phyloP scores from a whole-genome alignment of 352 stramenopile genomes.

The Phytophthora tubulina region DNA sequence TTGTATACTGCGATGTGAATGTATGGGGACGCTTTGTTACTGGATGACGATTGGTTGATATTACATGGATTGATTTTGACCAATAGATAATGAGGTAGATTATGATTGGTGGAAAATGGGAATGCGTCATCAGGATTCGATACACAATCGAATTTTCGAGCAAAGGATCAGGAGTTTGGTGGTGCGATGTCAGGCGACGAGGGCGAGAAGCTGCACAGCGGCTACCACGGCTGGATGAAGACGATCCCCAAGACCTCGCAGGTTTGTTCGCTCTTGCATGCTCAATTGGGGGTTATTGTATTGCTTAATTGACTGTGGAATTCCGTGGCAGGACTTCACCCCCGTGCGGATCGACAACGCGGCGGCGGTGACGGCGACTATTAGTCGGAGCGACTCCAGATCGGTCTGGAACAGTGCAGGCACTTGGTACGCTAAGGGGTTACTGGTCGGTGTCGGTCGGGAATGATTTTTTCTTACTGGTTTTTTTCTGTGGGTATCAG shows the following conservation, averaged over 20 bases:
- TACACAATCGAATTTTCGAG: constrained; percentile 39
- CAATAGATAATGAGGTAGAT: constrained; percentile 1
- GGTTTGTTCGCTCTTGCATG: constrained; percentile 29
- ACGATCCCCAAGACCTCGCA: constrained; percentile 84
- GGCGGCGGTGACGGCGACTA: constrained; percentile 19
- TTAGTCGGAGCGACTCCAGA: constrained; percentile 45
- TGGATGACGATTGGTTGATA: constrained; percentile 20
- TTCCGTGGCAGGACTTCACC: constrained; percentile 74
- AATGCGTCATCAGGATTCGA: constrained; percentile 16
- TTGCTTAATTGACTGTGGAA: neutral
- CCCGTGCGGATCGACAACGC: constrained; percentile 70
- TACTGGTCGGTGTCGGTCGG: constrained; percentile 3
- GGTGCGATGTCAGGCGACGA: constrained; percentile 64
- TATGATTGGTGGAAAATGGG: constrained; percentile 14
- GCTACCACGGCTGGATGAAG: constrained; percentile 92
- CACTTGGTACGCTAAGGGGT: constrained; percentile 68
- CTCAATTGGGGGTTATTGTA: constrained; percentile 11
- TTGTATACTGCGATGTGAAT: constrained; percentile 3
- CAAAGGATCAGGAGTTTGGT: neutral
- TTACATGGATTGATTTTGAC: neutral
- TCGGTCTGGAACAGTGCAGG: constrained; percentile 87
- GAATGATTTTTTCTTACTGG: constrained; percentile 3
- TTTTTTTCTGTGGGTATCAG: constrained; percentile 36
- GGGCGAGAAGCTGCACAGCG: constrained; percentile 77
- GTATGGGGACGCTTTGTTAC: neutral